Conservation (phyloP, 495 filamentous ascomycete species). For the Neurospora sublineolata region DNA sequence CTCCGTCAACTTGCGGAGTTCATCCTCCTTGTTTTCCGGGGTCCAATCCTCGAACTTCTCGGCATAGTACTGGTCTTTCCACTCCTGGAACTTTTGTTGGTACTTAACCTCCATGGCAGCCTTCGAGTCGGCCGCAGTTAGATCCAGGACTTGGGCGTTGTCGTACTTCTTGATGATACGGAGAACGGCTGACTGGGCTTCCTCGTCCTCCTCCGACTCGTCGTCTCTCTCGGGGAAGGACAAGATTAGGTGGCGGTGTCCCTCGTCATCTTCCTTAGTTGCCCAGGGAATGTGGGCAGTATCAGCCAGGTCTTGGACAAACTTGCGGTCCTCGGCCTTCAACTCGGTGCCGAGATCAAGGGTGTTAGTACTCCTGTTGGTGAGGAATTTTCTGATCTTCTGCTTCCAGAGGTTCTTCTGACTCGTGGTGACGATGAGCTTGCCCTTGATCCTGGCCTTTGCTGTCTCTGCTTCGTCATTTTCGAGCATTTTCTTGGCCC, state of each 20-base stretch:
- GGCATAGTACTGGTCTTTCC: slow-evolving; percentile 88
- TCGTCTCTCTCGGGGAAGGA: slow-evolving; percentile 41
- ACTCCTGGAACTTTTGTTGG: slow-evolving; percentile 71
- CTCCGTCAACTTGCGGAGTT: slow-evolving; percentile 73
- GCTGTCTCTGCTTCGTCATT: slow-evolving; percentile 39
- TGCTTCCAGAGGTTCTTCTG: slow-evolving; percentile 74
- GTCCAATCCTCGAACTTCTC: slow-evolving; percentile 79
- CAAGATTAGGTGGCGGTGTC: slow-evolving; percentile 67
- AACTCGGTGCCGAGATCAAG: slow-evolving; percentile 66
- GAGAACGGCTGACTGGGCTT: slow-evolving; percentile 68
- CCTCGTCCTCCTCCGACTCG: slow-evolving; percentile 70
- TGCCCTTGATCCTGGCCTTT: slow-evolving; percentile 45
- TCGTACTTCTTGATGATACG: slow-evolving; percentile 84
- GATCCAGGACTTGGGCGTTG: slow-evolving; percentile 72
- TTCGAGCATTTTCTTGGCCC: slow-evolving; percentile 58
- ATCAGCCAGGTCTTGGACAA: slow-evolving; percentile 78
- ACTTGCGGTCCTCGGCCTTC: slow-evolving; percentile 79
- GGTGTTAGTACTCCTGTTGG: slow-evolving; percentile 38
- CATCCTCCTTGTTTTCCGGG: slow-evolving; percentile 61
- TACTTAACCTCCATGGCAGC: slow-evolving; percentile 70
- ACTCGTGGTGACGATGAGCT: slow-evolving; percentile 61
- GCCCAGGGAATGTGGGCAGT: slow-evolving; percentile 72
- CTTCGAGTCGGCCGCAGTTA: slow-evolving; percentile 67
- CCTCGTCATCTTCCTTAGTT: slow-evolving; percentile 65
- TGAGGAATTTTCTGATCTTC: slow-evolving; percentile 67